phyloP scores from a whole-genome alignment of 352 stramenopile genomes.

The Globisporangium splendens region DNA sequence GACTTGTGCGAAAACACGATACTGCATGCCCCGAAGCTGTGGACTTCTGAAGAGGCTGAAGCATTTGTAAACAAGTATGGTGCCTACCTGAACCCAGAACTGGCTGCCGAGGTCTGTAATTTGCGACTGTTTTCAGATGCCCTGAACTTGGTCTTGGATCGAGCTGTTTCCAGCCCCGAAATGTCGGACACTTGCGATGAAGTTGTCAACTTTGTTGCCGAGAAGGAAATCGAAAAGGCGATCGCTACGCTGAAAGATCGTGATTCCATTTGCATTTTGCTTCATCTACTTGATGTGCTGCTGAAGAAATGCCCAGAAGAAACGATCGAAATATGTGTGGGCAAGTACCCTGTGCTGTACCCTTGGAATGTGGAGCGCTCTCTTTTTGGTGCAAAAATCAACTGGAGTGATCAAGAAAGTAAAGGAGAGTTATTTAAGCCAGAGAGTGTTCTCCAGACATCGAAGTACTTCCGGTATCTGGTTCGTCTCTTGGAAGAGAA shows the following conservation, averaged over 20 bases:
- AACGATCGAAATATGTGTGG: conserved; percentile 69
- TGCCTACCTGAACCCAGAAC: conserved; percentile 80
- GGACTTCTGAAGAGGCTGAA: conserved; percentile 50
- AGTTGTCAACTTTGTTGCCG: conserved; percentile 75
- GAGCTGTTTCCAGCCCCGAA: conserved; percentile 76
- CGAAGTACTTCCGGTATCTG: conserved; percentile 72
- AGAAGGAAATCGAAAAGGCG: conserved; percentile 48
- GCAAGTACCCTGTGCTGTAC: conserved; percentile 62
- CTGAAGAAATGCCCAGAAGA: conserved; percentile 75
- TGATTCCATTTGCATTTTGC: conserved; percentile 64
- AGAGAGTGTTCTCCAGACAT: conserved; percentile 42
- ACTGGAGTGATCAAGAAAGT: conserved; percentile 33
- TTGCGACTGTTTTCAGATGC: conserved; percentile 56
- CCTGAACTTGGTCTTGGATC: conserved; percentile 67
- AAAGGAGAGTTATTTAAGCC: conserved; percentile 27
- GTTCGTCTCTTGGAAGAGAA: conserved; percentile 60
- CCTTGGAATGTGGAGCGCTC: conserved; percentile 82
- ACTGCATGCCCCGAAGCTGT: conserved; percentile 13
- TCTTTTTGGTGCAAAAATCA: conserved; percentile 59
- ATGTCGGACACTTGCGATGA: conserved; percentile 74
- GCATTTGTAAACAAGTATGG: conserved; percentile 79
- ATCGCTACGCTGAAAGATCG: conserved; percentile 45
- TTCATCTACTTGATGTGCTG: conserved; percentile 77
- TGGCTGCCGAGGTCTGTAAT: conserved; percentile 79
- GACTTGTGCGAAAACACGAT: conserved; percentile 14